Percentiles rank a stretch among this genome's conserved stretches.
Evolutionary conservation across 1,139 yeast genomes (phyloP).

Genomic region (Pichia sp.): DNA sequence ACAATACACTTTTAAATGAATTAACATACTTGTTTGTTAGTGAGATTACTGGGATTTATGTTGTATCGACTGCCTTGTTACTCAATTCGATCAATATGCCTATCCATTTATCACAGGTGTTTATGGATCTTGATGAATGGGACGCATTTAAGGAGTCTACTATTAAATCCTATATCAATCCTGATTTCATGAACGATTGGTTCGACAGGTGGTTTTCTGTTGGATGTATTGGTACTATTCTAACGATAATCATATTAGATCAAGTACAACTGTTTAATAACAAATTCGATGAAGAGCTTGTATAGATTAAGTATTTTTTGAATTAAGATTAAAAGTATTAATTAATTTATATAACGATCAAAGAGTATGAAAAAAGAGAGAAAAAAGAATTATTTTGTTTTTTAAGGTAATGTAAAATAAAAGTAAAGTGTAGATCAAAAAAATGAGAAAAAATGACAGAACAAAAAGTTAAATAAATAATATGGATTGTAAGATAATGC

Average conservation of each 20-base stretch:
- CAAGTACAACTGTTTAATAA: no score
- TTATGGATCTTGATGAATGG: slow-evolving; percentile 12
- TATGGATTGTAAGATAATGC: no score
- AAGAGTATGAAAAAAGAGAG: neutral
- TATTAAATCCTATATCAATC: slow-evolving; percentile 40
- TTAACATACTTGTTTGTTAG: slow-evolving; percentile 40
- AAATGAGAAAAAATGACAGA: no score
- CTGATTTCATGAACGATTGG: slow-evolving; percentile 70
- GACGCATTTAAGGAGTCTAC: slow-evolving; percentile 21
- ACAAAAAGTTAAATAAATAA: no score
- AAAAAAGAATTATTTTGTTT: neutral
- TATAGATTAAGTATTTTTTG: no score
- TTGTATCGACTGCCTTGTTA: slow-evolving; percentile 75
- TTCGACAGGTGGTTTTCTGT: slow-evolving; percentile 72
- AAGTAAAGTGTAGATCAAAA: no score
- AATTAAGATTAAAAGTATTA: no score
- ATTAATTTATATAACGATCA: no score
- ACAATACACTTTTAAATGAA: slow-evolving; percentile 27
- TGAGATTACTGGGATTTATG: slow-evolving; percentile 73
- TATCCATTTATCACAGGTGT: slow-evolving; percentile 12
- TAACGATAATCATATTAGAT: slow-evolving; percentile 36
- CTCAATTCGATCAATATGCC: slow-evolving; percentile 57
- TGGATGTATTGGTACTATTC: slow-evolving; percentile 51
- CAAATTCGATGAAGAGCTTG: slow-evolving; percentile 6
- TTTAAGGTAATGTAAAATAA: neutral